Base-by-base conservation (phyloP, 192 early-diverging fungal species). In the Coemansia sp. region DNA sequence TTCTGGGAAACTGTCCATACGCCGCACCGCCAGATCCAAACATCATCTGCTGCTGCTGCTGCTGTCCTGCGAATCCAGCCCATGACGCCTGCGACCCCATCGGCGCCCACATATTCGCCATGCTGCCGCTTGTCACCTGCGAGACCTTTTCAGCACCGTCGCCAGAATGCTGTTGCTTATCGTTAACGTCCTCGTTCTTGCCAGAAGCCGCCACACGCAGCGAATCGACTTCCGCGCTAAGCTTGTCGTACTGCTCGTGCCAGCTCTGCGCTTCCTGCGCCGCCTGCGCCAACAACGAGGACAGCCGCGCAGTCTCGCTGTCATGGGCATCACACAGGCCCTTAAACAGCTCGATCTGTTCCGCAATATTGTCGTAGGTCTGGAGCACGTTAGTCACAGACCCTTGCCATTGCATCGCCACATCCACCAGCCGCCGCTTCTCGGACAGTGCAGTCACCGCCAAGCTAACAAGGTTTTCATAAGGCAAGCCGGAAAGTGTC, bases 251-350 rank as follows among this genome's bases (percentile, higher is more conserved):
- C 34, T 66, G 60, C 17, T 74, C 77, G 6, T 62, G 71, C 71
- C 72, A 74, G 34, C 32, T 45, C 59, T 68, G 68, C n/a, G 77
- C 61, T 29, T 71, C 69, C 45, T 66, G 68, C 40, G 72, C 46
- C 0, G 72, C 63, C 72, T 80, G 72, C 15, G 67, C 45, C 62
- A 80, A 45, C 46, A 71, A 25, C 22, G 61, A n/a, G 52, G 65
- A 57, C 58, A 80, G 62, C 23, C 77, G 40, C 53, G 59, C 59
- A 5, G 58, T 42, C 36, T 74, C 77, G 1, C 22, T 35, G 25
- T 69, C 65, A 20, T 65, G 62, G 17, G 59, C 34, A 40, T 48
- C 59, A 43, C 64, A 80, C 57, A 71, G 46, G 1, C 19, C 17
- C 53, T 63, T 63, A 46, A 74, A 66, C 59, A 65, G 42, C 62